Conservation (phyloP, 495 filamentous ascomycete species). For the Pyronema omphalodes region DNA sequence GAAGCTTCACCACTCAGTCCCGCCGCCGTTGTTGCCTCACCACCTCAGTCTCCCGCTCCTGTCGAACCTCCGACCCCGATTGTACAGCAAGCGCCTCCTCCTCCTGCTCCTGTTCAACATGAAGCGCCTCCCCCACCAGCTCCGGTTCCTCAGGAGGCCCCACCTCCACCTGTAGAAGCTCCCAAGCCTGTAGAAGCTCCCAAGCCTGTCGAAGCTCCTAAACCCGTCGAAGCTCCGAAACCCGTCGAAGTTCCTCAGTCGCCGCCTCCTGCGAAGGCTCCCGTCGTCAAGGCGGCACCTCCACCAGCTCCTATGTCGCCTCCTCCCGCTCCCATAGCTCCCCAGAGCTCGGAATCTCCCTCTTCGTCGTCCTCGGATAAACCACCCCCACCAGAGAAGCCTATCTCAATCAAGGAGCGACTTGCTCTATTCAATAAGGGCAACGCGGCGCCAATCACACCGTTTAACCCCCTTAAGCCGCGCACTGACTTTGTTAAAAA, state of each 20-base stretch:
- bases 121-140: constrained; percentile 23
- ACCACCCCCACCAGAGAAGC: constrained; percentile 59
- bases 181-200: constrained; percentile 28
- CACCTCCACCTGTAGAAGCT: constrained; percentile 17
- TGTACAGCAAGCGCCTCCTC: constrained; percentile 12
- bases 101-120: constrained; percentile 12
- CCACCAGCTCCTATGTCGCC: constrained; percentile 31
- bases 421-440: constrained; percentile 94
- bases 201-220: no score
- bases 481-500: constrained; percentile 75
- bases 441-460: constrained; percentile 64
- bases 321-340: constrained; percentile 15
- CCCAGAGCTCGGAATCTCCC: constrained; percentile 17
- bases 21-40: constrained; percentile 16
- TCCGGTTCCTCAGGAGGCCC: constrained; percentile 25
- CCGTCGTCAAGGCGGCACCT: constrained; percentile 27
- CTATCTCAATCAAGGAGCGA: constrained; percentile 78
- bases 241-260: constrained; percentile 5
- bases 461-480: constrained; percentile 57
- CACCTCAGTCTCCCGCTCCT: constrained; percentile 5
- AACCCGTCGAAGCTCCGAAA: constrained; percentile 9
- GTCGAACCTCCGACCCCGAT: constrained; percentile 7
- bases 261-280: constrained; percentile 9
- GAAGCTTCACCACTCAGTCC: constrained; percentile 16
- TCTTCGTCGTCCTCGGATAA: constrained; percentile 24